Conservation (phyloP, 805 yeast genomes). For the Suhomyces sp. region DNA sequence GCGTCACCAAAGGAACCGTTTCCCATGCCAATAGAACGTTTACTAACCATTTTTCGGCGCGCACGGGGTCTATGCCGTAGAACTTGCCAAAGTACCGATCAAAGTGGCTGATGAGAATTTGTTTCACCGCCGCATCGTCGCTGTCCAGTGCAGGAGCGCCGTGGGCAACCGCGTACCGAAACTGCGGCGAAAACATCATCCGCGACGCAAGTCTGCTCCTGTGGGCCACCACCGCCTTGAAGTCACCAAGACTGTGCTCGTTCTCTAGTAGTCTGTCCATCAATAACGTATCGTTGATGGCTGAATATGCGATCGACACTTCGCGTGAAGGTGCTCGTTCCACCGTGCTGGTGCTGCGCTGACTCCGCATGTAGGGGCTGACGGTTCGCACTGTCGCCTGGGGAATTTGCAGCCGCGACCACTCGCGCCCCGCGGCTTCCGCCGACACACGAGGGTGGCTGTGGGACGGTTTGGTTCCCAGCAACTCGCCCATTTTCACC, state of each 20-base stretch:
- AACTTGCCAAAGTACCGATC: constrained; percentile 14
- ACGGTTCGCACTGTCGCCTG: neutral
- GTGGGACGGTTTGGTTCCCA: neutral
- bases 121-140: constrained; percentile 6
- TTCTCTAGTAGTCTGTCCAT: constrained; percentile 9
- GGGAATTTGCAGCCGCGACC: neutral
- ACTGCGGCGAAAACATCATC: constrained; percentile 3
- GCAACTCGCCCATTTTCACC: neutral
- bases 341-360: neutral
- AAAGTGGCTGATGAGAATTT: constrained; percentile 8
- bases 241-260: constrained; percentile 1
- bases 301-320: constrained; percentile 5
- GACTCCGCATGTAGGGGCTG: neutral
- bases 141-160: neutral
- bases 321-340: constrained; percentile 4
- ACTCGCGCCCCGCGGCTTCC: neutral
- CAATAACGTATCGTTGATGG: constrained; percentile 7
- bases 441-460: neutral
- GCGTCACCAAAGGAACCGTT: constrained; percentile 5
- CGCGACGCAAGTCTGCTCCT: constrained; percentile 10
- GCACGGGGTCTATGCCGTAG: constrained; percentile 6
- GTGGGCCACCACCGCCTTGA: constrained; percentile 12
- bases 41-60: constrained; percentile 13
- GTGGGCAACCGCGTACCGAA: constrained; percentile 6
- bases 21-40: constrained; percentile 9